Base-by-base conservation (phyloP, 1,284 basidiomycete species). In the Phylloboletellus chloephorus region DNA sequence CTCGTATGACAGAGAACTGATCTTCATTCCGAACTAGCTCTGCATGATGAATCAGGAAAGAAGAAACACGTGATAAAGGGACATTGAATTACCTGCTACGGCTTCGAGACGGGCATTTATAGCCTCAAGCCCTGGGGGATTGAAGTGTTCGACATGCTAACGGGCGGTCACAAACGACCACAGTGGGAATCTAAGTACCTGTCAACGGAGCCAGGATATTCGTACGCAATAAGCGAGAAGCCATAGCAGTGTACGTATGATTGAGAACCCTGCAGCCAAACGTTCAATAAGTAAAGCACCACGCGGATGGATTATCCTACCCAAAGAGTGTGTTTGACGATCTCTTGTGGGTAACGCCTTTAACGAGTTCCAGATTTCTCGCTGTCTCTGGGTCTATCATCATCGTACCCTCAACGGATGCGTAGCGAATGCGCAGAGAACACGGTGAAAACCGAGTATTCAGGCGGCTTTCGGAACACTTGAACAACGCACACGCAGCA, bases 361-460 rank as follows among this genome's bases (percentile, higher is more conserved):
- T 76, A 3, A 93, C 82, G 1, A 98, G 71, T 62, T 98, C 94
- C 3, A 98, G 72, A 57, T 93, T 91, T 34, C 75, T 76, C 1
- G 82, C 88, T 0, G 86, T 90, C 43, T 93, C 91, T 0, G 80
- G 74, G 57, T 96, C 93, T 51, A 98, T 88, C 73, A 95, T 77
- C 83, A 96, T 88, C 0, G 89, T 93, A 0, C 91, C 91, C 61
- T 79, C 86, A 0, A 88, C 80, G 2, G 88, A 78, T 0, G 78
- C 71, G 57, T 87, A 95, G 10, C 74, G 71, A 46, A 97, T 91
- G 21, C 79, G 75, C n/a, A 97, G 67, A 7, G 87, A 90, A 8
- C 68, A 69, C 0, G 76, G 67, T 1, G 82, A 72, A 57, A 89
- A 95, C 10, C 76, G 73, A 0, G 76, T 75, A 46, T 85, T 85